Evolutionary conservation across 805 yeast genomes (phyloP).

Genomic region (Nakazawaea peltata): DNA sequence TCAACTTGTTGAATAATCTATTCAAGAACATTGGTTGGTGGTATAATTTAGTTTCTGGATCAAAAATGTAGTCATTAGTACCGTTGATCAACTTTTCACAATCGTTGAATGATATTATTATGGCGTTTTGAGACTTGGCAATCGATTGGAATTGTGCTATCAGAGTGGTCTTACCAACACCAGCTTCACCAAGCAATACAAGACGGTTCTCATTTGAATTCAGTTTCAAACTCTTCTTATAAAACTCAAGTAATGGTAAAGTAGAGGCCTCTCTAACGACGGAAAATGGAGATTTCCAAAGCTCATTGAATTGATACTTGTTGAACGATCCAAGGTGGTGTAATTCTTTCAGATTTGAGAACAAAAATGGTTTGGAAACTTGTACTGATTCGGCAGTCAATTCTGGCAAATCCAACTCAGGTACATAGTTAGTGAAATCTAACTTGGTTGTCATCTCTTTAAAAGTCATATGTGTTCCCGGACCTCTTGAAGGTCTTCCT

Average conservation of each 20-base stretch:
- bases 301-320: slow-evolving; percentile 60
- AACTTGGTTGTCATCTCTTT: slow-evolving; percentile 7
- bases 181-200: slow-evolving; percentile 60
- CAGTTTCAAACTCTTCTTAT: slow-evolving; percentile 24
- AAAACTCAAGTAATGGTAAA: slow-evolving; percentile 27
- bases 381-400: background rate
- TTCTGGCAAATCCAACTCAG: slow-evolving; percentile 1
- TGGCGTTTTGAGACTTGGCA: slow-evolving; percentile 31
- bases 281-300: slow-evolving; percentile 52
- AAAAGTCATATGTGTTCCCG: slow-evolving; percentile 8
- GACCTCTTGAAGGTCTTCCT: slow-evolving; percentile 9
- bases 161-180: slow-evolving; percentile 73
- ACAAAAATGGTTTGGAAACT: slow-evolving; percentile 24
- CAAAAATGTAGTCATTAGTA: slow-evolving; percentile 55
- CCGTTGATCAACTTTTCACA: slow-evolving; percentile 65
- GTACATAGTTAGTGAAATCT: background rate
- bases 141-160: slow-evolving; percentile 64
- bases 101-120: slow-evolving; percentile 57
- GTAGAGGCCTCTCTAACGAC: slow-evolving; percentile 46
- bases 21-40: slow-evolving; percentile 77
- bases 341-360: slow-evolving; percentile 33
- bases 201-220: slow-evolving; percentile 37
- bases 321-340: slow-evolving; percentile 55
- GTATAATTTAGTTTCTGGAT: slow-evolving; percentile 37
- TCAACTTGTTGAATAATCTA: slow-evolving; percentile 45